phyloP scores from a whole-genome alignment of 352 stramenopile genomes.

The Pythium myriotylum region DNA sequence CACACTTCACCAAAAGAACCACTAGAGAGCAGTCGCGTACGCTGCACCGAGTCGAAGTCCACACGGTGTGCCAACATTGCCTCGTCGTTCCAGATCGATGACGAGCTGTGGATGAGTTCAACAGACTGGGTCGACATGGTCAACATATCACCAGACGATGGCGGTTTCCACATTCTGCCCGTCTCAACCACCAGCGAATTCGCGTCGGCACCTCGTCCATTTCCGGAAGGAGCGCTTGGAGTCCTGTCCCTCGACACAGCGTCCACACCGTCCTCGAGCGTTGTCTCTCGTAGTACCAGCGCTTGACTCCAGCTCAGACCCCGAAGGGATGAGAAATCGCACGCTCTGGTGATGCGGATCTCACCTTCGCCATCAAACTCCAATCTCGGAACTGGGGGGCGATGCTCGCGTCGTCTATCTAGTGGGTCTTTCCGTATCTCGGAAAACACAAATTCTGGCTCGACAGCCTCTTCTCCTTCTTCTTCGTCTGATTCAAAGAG shows the following conservation, averaged over 20 bases:
- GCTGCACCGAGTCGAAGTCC: constrained; percentile 37
- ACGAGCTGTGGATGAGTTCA: constrained; percentile 4
- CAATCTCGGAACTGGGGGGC: constrained; percentile 2
- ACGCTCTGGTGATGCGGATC: constrained; percentile 26
- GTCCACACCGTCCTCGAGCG: not conserved
- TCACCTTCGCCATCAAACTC: constrained; percentile 28
- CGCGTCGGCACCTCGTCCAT: not conserved
- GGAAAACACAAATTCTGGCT: constrained; percentile 44
- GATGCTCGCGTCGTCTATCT: constrained; percentile 14
- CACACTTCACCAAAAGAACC: constrained; percentile 37
- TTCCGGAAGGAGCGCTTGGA: not conserved
- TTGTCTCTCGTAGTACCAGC: not conserved
- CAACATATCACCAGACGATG: constrained; percentile 7
- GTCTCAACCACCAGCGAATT: not conserved
- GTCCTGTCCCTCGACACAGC: not conserved
- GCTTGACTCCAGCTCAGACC: not conserved
- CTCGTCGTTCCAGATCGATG: constrained; percentile 65
- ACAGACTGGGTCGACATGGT: constrained; percentile 9
- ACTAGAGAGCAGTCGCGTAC: constrained; percentile 21
- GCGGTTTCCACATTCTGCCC: constrained; percentile 3
- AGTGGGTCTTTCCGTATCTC: constrained; percentile 29
- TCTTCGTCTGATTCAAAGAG: constrained; percentile 11
- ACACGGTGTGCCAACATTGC: constrained; percentile 54
- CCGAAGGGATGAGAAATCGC: constrained; percentile 22
- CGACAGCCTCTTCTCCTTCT: constrained; percentile 27